phyloP scores from a whole-genome alignment of 1,139 yeast genomes.

The Yamadazyma diddensiae region DNA sequence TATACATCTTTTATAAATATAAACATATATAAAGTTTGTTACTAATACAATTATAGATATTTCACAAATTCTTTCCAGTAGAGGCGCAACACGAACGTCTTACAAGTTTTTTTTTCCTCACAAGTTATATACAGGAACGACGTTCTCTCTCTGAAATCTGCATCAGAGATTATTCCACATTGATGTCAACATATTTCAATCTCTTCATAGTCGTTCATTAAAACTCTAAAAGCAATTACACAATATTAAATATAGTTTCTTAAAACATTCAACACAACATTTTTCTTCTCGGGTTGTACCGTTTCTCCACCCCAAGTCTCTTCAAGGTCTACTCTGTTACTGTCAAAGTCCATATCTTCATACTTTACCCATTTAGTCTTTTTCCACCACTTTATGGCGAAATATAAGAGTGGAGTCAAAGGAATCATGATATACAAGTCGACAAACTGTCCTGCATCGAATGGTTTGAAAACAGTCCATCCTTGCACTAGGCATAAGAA shows the following conservation, averaged over 20 bases:
- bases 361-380: slow-evolving; percentile 44
- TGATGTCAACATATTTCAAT: no score
- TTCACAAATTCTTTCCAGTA: no score
- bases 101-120: no score
- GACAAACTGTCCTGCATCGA: slow-evolving; percentile 30
- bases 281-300: background rate
- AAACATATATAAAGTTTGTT: no score
- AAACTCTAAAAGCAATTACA: no score
- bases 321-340: slow-evolving; percentile 33
- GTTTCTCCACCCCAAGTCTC: background rate
- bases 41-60: no score
- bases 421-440: slow-evolving; percentile 36
- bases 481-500: slow-evolving; percentile 39
- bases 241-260: slow-evolving; percentile 1
- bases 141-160: no score
- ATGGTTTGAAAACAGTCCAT: slow-evolving; percentile 55
- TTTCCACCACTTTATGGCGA: slow-evolving; percentile 41
- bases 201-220: no score
- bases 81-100: no score
- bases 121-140: no score
- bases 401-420: slow-evolving; percentile 30
- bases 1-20: no score
- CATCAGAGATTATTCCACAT: no score
- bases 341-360: slow-evolving; percentile 59
- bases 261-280: background rate